Percentiles rank a stretch among this genome's conserved stretches.
These are phyloP conservation scores for Penicillium sp. DNA, from an alignment of 2,329 filamentous ascomycete genomes.

Conservation along the genomic window DNA sequence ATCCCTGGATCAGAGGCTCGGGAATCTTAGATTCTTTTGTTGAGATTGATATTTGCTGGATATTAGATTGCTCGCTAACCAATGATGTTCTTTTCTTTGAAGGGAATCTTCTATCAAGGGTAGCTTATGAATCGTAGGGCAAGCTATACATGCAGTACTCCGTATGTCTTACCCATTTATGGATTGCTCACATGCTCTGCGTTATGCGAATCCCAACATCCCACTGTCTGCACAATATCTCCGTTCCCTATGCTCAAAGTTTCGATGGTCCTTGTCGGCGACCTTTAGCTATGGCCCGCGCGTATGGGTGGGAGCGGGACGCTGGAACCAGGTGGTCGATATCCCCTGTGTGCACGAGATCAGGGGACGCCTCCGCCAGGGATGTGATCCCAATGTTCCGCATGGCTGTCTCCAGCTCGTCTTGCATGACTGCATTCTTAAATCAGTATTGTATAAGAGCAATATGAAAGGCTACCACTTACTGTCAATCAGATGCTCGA, in stretches of 20 bases:
- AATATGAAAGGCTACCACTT: constrained; percentile 31
- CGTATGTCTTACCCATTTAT: neutral
- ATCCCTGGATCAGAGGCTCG: neutral
- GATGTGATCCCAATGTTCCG: constrained; percentile 48
- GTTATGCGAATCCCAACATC: neutral
- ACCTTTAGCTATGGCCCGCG: constrained; percentile 35
- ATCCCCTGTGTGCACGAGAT: constrained; percentile 49
- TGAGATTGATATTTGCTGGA: neutral
- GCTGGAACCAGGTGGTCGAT: constrained; percentile 52
- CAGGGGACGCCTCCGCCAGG: constrained; percentile 45
- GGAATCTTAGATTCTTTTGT: neutral
- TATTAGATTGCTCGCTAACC: neutral
- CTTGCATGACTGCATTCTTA: constrained; percentile 40
- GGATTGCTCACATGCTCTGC: neutral
- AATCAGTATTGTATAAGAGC: neutral
- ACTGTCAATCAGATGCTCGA: constrained; percentile 57
- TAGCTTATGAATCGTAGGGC: neutral
- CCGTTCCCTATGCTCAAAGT: constrained; percentile 22
- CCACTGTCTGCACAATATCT: neutral
- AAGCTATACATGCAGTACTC: no score
- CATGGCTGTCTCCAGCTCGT: constrained; percentile 52
- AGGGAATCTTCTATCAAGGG: neutral
- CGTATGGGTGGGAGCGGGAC: constrained; percentile 44
- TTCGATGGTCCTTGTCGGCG: constrained; percentile 25
- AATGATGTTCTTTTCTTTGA: no score